These are phyloP conservation scores for Fusarium begoniae DNA, from an alignment of 2,329 filamentous ascomycete genomes.

Conservation along the genomic window DNA sequence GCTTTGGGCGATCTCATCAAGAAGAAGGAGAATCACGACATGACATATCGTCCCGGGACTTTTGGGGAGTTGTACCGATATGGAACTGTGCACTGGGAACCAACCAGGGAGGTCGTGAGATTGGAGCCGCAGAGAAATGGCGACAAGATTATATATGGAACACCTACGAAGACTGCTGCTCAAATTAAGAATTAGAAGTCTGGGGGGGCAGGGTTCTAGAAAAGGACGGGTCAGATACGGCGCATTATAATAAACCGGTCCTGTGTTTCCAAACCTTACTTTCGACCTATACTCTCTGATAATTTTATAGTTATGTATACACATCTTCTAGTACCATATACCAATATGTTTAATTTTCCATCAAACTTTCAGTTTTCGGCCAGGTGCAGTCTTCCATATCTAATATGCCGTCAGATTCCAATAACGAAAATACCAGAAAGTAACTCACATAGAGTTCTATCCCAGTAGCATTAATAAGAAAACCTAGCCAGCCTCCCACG, in stretches of 20 bases:
- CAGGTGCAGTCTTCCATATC: background rate
- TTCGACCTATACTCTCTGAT: accelerated
- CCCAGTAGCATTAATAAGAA: background rate
- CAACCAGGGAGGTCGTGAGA: constrained; percentile 40
- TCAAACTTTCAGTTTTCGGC: background rate
- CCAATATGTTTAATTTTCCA: background rate
- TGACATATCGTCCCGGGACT: constrained; percentile 45
- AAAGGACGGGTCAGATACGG: accelerated
- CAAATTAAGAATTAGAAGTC: background rate
- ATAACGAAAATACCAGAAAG: background rate
- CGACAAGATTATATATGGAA: constrained; percentile 31
- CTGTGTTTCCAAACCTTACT: background rate
- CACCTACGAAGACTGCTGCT: constrained; percentile 5
- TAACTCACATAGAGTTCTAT: constrained; percentile 13
- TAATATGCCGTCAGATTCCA: background rate
- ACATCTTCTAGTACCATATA: too few relatives aligned
- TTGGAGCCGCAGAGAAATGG: constrained; percentile 34
- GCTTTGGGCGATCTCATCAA: constrained; percentile 48
- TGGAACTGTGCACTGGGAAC: constrained; percentile 48
- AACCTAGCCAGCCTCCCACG: background rate
- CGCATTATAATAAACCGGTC: background rate
- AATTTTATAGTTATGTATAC: accelerated
- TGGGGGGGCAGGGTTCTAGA: accelerated
- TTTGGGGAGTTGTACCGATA: constrained; percentile 49
- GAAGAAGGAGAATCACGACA: constrained; percentile 39